Percentiles rank a stretch among this genome's conserved stretches.
Evolutionary conservation across 1,284 basidiomycete genomes (phyloP).

Genomic region (Leucoagaricus sp.): DNA sequence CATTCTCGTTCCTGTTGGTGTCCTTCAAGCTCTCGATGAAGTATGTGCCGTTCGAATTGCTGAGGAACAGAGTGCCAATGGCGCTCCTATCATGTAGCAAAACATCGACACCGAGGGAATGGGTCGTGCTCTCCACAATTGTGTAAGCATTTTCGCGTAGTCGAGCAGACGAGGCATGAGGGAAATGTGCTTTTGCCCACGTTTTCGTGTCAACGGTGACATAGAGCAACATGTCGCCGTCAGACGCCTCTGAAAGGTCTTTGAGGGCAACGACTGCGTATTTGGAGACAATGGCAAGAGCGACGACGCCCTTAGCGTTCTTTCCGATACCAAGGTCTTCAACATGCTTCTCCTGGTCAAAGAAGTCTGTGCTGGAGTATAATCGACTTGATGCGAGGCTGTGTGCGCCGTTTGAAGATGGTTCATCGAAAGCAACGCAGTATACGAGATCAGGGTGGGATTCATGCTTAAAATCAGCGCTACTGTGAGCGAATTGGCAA

Average conservation of each 20-base stretch:
- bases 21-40: slow-evolving; percentile 92
- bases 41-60: slow-evolving; percentile 92
- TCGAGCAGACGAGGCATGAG: slow-evolving; percentile 64
- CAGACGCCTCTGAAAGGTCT: slow-evolving; percentile 51
- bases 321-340: slow-evolving; percentile 87
- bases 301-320: slow-evolving; percentile 82
- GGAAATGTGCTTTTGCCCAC: slow-evolving; percentile 86
- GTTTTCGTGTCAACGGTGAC: slow-evolving; percentile 79
- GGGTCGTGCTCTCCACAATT: slow-evolving; percentile 89
- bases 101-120: slow-evolving; percentile 94
- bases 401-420: slow-evolving; percentile 48
- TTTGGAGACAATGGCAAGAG: slow-evolving; percentile 88
- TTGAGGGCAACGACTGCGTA: slow-evolving; percentile 88
- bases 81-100: slow-evolving; percentile 72
- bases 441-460: slow-evolving; percentile 77
- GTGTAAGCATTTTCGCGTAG: slow-evolving; percentile 93
- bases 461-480: slow-evolving; percentile 73
- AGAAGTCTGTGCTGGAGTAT: slow-evolving; percentile 85
- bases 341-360: slow-evolving; percentile 57
- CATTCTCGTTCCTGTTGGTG: slow-evolving; percentile 86
- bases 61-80: slow-evolving; percentile 92
- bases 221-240: slow-evolving; percentile 81
- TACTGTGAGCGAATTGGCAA: slow-evolving; percentile 88
- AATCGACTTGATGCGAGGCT: slow-evolving; percentile 70
- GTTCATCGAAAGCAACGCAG: slow-evolving; percentile 82